A percentile compares a stretch with the other conserved stretches of the same genome.
Evolutionary conservation across 2,329 filamentous ascomycete species (phyloP).

Genomic region (Plenodomus biglobosus): DNA sequence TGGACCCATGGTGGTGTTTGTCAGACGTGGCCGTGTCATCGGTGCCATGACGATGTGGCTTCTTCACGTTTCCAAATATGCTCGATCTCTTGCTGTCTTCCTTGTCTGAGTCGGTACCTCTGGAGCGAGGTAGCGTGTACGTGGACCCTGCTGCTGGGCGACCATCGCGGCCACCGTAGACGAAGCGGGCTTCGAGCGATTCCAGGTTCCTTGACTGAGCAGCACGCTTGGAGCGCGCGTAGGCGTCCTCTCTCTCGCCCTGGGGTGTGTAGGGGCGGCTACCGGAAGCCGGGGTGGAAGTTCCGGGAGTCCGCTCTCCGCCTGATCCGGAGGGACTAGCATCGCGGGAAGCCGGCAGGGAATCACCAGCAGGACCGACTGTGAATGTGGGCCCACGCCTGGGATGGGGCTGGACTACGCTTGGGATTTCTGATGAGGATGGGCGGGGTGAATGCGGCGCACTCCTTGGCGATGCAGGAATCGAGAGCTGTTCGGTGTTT

Average conservation of each 20-base stretch:
- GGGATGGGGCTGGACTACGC: slow-evolving; percentile 49
- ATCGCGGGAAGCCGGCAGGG: slow-evolving; percentile 57
- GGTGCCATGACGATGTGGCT: slow-evolving; percentile 50
- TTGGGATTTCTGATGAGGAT: slow-evolving; percentile 48
- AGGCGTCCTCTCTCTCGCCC: slow-evolving; percentile 81
- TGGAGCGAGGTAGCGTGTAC: slow-evolving; percentile 50
- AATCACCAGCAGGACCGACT: slow-evolving; percentile 59
- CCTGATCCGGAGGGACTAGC: slow-evolving; percentile 64
- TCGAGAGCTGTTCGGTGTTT: slow-evolving; percentile 17
- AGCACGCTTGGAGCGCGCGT: slow-evolving; percentile 77
- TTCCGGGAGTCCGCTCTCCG: slow-evolving; percentile 51
- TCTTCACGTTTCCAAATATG: slow-evolving; percentile 55
- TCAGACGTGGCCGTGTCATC: slow-evolving; percentile 28
- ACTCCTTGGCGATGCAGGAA: slow-evolving; percentile 32
- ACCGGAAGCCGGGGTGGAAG: slow-evolving; percentile 59
- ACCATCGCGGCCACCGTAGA: slow-evolving; percentile 77
- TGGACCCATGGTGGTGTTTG: slow-evolving; percentile 67
- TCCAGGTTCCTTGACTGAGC: slow-evolving; percentile 67
- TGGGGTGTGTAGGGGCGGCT: slow-evolving; percentile 76
- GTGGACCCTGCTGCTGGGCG: slow-evolving; percentile 39
- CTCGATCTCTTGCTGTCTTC: slow-evolving; percentile 55
- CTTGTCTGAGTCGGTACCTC: slow-evolving; percentile 41
- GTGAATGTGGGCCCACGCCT: slow-evolving; percentile 58
- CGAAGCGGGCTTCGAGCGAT: slow-evolving; percentile 76
- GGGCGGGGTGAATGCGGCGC: slow-evolving; percentile 45